Base-by-base conservation (phyloP, 805 yeast species). In the Schwanniomyces yamadae region DNA sequence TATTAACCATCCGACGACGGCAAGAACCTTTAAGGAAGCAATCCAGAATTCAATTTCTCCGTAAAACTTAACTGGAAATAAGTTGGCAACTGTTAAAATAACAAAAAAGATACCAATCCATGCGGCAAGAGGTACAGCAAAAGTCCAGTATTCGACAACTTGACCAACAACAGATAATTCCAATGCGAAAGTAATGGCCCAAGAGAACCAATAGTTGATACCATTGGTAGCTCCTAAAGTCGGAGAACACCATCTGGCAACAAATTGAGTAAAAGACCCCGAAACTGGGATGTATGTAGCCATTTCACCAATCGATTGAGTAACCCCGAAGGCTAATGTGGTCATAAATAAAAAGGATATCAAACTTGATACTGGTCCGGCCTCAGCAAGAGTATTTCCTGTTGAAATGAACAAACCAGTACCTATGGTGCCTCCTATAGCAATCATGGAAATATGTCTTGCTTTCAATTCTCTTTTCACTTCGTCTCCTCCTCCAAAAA, bases 11-110 rank as follows among this genome's bases (percentile, higher is more conserved):
- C 88, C 90, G 10, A 78, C 57, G 34, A 83, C 78, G 31, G 89
- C 85, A 26, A 81, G 41, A 26, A 83, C 82, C 54, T 83, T 83
- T 37, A 81, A 57, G 42, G 73, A 63, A 5, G 88, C 84, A 37
- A 82, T 65, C 86, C 89, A 82, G 50, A 83, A 83, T 52, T 83
- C 90, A 44, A 81, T 55, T 55, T 83, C 90, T 54, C 91, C 91
- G 50, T 82, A 83, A 49, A 59, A 77, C 47, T 69, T 73, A 22
- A 83, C 91, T 3, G 89, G 86, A 55, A 81, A 67, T 57, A 82
- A 62, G 59, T 83, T 83, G 35, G 71, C 59, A 25, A 50, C 49
- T 0, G 80, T 69, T 22, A 83, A 57, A 6, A 80, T 34, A 17
- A 78, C 75, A 65, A 78, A 81, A 49, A 81, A 82, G 31, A 83